Evolutionary conservation across 768 basidiomycete species (phyloP), one percentile per base, ranked within the genome.

Genomic region (Boletus sp.): DNA sequence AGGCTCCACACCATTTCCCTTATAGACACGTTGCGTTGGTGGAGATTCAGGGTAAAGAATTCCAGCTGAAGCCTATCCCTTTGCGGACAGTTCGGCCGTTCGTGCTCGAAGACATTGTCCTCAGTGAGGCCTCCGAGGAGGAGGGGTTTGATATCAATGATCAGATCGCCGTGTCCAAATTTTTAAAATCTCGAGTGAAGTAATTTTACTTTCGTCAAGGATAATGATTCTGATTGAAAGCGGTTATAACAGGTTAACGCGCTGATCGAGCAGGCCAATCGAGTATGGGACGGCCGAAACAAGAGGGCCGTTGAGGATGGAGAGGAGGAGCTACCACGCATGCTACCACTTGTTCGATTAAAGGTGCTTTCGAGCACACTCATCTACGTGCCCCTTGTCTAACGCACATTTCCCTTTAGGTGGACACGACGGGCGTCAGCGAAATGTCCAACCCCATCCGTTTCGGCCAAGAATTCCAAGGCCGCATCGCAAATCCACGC

Each of bases 391-490:
- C 12, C 7, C 14, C 0, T 39, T 30, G 15, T 32, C 37, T 39
- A 9, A 61, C 37, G 11, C 11, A 33, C 40, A 20, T n/a, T 28
- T 30, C 50, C 51, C 52, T 29, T 29, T 36, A 87, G 89, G 93
- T 96, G 17, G 93, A 96, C 68, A 95, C 93, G 0, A 92, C 95
- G 0, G 91, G 89, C 42, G 90, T 94, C 8, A 85, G 84, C 55
- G 90, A 92, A 64, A 93, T 93, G 75, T 93, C 90, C 52, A 99
- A 99, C 70, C 95, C 96, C 24, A 89, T 96, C 50, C 89, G 97
- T 10, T 97, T 99, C 69, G 96, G 97, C 1, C 94, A 96, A 70
- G 92, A 96, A 70, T 98, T 98, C 71, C 83, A 87, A 62, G 92
- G 92, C 1, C 82, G 82, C 20, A 82, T 98, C 36, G 97, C 97